phyloP scores from a whole-genome alignment of 2,329 filamentous ascomycete genomes.

The Apiospora hydei region DNA sequence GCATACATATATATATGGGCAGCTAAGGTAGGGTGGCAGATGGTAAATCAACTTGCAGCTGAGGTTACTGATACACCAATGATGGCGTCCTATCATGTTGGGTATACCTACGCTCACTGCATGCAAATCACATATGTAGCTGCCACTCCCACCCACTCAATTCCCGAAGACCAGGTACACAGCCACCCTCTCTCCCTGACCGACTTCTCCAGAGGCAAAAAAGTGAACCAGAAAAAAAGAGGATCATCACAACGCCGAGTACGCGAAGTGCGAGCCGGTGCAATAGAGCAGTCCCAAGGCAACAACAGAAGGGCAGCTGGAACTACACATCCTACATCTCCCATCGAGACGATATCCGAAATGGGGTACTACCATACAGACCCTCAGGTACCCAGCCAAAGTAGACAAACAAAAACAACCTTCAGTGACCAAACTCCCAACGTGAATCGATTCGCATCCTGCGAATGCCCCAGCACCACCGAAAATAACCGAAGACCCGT shows the following conservation, averaged over 20 bases:
- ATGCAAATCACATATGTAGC: conserved; percentile 2
- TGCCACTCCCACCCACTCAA: conserved; percentile 1
- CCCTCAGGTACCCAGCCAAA: background rate
- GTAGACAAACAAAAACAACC: conserved; percentile 1
- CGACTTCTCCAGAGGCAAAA: background rate
- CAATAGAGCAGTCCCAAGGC: background rate
- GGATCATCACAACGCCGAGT: background rate
- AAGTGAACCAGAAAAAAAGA: background rate
- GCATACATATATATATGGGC: conserved; percentile 5
- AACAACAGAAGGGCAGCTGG: background rate
- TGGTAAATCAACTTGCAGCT: background rate
- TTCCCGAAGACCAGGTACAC: conserved; percentile 8
- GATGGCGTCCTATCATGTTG: background rate
- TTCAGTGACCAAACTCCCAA: conserved; percentile 4
- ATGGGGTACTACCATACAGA: background rate
- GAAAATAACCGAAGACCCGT: background rate
- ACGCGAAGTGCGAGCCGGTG: background rate
- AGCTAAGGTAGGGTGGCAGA: conserved; percentile 4
- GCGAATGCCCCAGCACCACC: background rate
- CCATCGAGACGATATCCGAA: background rate
- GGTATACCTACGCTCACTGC: conserved; percentile 8
- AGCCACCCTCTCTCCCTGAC: background rate
- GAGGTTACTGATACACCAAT: conserved; percentile 12
- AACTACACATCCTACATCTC: background rate
- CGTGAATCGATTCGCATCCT: background rate